phyloP scores from a whole-genome alignment of 2,329 filamentous ascomycete genomes.

The Fusarium robinianum region DNA sequence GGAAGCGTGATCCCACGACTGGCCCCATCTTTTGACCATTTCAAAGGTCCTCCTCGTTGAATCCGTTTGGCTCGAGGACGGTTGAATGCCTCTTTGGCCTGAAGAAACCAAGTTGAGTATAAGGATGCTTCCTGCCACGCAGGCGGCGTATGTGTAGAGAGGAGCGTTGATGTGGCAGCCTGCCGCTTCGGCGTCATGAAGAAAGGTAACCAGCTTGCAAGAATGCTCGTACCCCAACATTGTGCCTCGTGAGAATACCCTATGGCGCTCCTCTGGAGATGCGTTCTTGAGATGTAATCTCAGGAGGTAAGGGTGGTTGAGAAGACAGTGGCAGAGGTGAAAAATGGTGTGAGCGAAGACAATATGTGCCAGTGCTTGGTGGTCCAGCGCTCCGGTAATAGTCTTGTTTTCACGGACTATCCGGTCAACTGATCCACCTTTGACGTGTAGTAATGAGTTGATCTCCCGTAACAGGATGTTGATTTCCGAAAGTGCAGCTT shows the following conservation, averaged over 20 bases:
- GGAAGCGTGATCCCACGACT: background rate
- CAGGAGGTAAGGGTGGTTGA: background rate
- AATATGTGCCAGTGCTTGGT: constrained; percentile 5
- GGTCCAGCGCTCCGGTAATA: constrained; percentile 3
- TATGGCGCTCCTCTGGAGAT: no score
- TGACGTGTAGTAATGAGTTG: background rate
- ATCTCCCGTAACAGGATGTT: constrained; percentile 2
- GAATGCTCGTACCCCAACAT: background rate
- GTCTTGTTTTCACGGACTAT: background rate
- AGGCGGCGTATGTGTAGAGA: background rate
- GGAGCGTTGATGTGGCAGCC: background rate
- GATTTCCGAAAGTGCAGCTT: background rate
- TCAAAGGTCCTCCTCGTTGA: background rate
- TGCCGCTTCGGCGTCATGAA: background rate
- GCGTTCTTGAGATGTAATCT: no score
- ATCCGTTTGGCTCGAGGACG: background rate
- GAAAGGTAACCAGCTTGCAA: background rate
- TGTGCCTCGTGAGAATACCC: background rate
- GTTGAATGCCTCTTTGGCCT: background rate
- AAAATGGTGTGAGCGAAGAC: constrained; percentile 7
- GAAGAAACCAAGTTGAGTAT: background rate
- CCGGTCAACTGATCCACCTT: background rate
- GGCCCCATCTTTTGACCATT: background rate
- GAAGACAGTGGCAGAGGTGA: constrained; percentile 2
- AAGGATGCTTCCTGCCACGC: background rate